These are phyloP conservation scores for Microsporum audouinii DNA, from an alignment of 2,329 filamentous ascomycete genomes.

Conservation along the genomic window DNA sequence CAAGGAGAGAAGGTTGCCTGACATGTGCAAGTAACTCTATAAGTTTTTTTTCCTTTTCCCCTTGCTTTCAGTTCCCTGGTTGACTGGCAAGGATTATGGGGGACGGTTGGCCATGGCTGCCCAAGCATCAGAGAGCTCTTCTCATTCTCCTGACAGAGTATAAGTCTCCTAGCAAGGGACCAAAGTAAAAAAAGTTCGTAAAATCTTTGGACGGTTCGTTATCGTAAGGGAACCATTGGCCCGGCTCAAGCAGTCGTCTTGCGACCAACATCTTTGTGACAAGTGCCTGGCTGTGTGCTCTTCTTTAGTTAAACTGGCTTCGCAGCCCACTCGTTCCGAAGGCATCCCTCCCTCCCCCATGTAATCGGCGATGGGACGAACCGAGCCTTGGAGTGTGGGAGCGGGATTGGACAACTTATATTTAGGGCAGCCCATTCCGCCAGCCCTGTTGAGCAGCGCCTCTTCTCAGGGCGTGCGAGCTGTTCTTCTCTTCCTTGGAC, in stretches of 20 bases:
- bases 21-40: not conserved
- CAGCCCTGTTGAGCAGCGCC: not conserved
- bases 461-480: not conserved
- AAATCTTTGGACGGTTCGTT: not conserved
- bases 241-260: not conserved
- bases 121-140: not conserved
- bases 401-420: not conserved
- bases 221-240: constrained; percentile 2
- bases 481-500: not conserved
- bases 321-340: not conserved
- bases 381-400: not conserved
- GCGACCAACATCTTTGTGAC: not conserved
- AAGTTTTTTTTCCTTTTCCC: not conserved
- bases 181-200: not conserved
- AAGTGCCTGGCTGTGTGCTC: not conserved
- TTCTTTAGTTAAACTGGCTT: not conserved
- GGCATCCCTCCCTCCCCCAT: not conserved
- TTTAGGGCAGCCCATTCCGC: not conserved
- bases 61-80: not conserved
- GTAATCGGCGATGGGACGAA: not conserved
- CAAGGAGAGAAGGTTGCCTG: not conserved
- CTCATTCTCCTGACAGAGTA: not conserved
- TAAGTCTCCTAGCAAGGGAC: not conserved
- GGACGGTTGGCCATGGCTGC: not conserved
- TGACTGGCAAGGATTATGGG: not conserved